Evolutionary conservation across 306 rosid genomes (phyloP).

Genomic region (Hippophae gyantsensis): DNA sequence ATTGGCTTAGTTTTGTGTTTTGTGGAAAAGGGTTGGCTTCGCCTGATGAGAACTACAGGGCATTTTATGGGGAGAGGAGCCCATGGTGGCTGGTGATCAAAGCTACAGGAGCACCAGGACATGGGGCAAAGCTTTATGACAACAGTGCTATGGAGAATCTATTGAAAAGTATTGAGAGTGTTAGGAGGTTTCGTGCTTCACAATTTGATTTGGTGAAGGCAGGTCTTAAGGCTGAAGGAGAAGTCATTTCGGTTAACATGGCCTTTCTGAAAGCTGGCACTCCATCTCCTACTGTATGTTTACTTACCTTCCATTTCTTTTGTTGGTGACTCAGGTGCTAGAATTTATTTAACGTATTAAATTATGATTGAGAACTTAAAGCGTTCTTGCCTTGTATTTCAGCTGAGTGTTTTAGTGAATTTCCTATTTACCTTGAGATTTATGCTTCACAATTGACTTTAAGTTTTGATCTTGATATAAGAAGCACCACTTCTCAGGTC

Average conservation of each 20-base stretch:
- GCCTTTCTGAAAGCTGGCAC: constrained; percentile 83
- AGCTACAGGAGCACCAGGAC: constrained; percentile 84
- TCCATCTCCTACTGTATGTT: constrained; percentile 72
- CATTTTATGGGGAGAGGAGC: constrained; percentile 67
- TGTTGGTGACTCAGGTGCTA: constrained; percentile 1
- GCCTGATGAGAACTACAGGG: constrained; percentile 48
- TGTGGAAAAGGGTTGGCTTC: constrained; percentile 59
- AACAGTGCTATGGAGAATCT: constrained; percentile 89
- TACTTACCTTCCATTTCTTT: constrained; percentile 3
- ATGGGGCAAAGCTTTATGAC: constrained; percentile 91
- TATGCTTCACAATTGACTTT: no score
- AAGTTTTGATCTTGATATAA: no score
- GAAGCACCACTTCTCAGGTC: no score
- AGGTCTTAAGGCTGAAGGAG: constrained; percentile 74
- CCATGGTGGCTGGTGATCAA: constrained; percentile 86
- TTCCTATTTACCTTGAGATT: no score
- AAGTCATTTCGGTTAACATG: constrained; percentile 76
- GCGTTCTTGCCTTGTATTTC: no score
- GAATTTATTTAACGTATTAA: neutral
- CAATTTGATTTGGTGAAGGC: constrained; percentile 81
- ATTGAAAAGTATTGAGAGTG: constrained; percentile 71
- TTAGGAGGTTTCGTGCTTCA: constrained; percentile 66
- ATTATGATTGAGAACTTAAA: no score
- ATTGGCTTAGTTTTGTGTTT: neutral
- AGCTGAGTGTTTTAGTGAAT: no score